phyloP scores from a whole-genome alignment of 805 yeast species.

The Yamadazyma sp. region DNA sequence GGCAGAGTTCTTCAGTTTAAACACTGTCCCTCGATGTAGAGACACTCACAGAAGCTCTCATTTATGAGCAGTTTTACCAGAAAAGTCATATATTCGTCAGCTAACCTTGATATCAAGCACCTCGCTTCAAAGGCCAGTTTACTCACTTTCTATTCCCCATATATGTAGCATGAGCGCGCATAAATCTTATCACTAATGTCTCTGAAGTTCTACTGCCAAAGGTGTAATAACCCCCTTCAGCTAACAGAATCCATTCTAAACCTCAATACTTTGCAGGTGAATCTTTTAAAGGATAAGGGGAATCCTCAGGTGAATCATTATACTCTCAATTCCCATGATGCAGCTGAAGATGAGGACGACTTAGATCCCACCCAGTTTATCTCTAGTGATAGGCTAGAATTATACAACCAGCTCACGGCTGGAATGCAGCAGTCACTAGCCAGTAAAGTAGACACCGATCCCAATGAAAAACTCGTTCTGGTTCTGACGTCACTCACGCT shows the following conservation, averaged over 20 bases:
- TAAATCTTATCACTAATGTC: neutral
- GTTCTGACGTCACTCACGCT: slow-evolving; percentile 19
- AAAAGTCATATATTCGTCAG: no score
- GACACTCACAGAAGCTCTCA: no score
- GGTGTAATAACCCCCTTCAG: slow-evolving; percentile 58
- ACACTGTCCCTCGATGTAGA: no score
- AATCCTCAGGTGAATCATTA: slow-evolving; percentile 7
- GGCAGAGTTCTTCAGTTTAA: no score
- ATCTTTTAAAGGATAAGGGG: slow-evolving; percentile 46
- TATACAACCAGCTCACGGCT: slow-evolving; percentile 29
- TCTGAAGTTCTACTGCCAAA: slow-evolving; percentile 53
- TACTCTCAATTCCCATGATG: neutral
- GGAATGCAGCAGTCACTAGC: neutral
- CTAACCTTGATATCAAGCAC: no score
- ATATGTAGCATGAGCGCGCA: no score
- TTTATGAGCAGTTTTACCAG: no score
- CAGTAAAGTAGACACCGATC: neutral
- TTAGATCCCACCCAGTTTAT: slow-evolving; percentile 34
- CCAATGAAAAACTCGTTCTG: slow-evolving; percentile 12
- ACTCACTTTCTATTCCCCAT: no score
- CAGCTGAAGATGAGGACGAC: slow-evolving; percentile 15
- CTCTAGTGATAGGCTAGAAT: slow-evolving; percentile 38
- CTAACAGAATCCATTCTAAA: slow-evolving; percentile 56
- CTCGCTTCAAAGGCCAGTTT: no score
- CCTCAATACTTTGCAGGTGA: slow-evolving; percentile 54